Percentiles rank a stretch among this genome's conserved stretches.
phyloP scores from a whole-genome alignment of 345 rosid species.

The Pistacia atlantica region DNA sequence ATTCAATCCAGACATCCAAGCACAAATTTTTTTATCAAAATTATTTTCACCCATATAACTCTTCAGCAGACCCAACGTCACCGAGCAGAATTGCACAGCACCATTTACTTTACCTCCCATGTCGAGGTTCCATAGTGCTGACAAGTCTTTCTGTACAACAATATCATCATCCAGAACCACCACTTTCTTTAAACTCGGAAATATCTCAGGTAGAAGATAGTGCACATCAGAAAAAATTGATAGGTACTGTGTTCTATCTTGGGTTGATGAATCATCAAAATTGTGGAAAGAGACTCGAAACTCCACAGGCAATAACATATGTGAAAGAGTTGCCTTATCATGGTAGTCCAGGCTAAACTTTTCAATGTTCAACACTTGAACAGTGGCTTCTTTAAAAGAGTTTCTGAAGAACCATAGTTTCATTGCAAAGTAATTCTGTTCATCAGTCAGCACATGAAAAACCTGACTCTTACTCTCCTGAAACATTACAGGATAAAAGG shows the following conservation, averaged over 20 bases:
- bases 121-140: slow-evolving; percentile 67
- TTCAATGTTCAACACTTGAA: slow-evolving; percentile 76
- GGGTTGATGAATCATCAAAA: slow-evolving; percentile 38
- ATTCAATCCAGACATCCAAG: slow-evolving; percentile 96
- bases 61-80: slow-evolving; percentile 66
- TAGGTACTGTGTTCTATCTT: slow-evolving; percentile 60
- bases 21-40: slow-evolving; percentile 52
- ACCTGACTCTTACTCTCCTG: slow-evolving; percentile 84
- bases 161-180: slow-evolving; percentile 92
- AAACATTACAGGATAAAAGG: slow-evolving; percentile 33
- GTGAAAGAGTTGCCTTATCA: slow-evolving; percentile 44
- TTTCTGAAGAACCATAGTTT: slow-evolving; percentile 82
- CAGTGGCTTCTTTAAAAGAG: slow-evolving; percentile 57
- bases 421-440: slow-evolving; percentile 84
- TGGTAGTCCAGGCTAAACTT: slow-evolving; percentile 45
- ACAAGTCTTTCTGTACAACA: slow-evolving; percentile 82
- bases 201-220: slow-evolving; percentile 78
- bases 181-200: slow-evolving; percentile 61
- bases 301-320: slow-evolving; percentile 71
- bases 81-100: slow-evolving; percentile 67
- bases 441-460: slow-evolving; percentile 90
- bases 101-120: slow-evolving; percentile 90
- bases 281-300: slow-evolving; percentile 65
- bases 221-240: slow-evolving; percentile 78
- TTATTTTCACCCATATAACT: slow-evolving; percentile 46